Percentiles rank a stretch among this genome's conserved stretches.
Conservation (phyloP, 169 alveolate species). For the Plasmodium fragile region DNA sequence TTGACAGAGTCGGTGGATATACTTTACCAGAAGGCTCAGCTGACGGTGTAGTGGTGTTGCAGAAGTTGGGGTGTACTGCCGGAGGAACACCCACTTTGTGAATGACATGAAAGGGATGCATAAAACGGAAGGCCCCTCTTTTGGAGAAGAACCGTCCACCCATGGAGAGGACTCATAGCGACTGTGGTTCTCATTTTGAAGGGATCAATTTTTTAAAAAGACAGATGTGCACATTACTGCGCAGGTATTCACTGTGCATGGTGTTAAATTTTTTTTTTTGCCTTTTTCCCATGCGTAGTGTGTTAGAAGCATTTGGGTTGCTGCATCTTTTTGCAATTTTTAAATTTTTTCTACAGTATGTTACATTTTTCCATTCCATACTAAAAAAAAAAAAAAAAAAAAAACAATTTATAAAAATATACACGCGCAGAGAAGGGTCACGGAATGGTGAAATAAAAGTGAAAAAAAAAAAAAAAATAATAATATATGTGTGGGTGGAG, state of each 20-base stretch:
- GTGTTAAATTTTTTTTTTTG: background rate
- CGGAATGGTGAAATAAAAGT: background rate
- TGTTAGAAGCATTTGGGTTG: background rate
- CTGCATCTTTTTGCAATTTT: background rate
- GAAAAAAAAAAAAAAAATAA: background rate
- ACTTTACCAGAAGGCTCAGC: conserved; percentile 87
- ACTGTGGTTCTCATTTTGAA: background rate
- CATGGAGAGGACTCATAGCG: background rate
- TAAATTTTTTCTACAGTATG: background rate
- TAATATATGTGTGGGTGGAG: background rate
- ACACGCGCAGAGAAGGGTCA: background rate
- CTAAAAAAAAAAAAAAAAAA: background rate
- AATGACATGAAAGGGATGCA: background rate
- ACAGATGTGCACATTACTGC: background rate
- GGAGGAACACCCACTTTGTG: background rate
- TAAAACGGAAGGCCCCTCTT: background rate
- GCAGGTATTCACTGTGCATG: background rate
- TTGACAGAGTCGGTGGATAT: conserved; percentile 88
- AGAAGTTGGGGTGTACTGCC: background rate
- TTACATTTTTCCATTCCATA: background rate
- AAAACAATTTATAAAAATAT: background rate
- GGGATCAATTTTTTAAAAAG: background rate
- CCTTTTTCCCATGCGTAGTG: background rate
- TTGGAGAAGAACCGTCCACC: background rate
- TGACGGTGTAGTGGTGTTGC: conserved; percentile 74